Evolutionary conservation across 257 asterid genomes (phyloP), one percentile per base, ranked within the genome.

Genomic region (Nyctanthes arbortristis): DNA sequence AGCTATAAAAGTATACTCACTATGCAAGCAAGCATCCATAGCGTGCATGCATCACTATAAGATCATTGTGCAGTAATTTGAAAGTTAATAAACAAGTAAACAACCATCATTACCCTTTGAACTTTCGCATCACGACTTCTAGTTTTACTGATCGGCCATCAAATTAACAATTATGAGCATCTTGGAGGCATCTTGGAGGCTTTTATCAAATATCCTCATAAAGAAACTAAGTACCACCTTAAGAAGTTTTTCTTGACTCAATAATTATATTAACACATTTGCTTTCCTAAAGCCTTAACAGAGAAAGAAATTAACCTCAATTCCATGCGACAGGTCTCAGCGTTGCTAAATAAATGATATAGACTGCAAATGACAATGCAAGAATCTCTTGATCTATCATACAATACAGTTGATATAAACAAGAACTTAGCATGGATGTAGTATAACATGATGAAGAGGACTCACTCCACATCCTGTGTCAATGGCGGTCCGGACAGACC

Each of bases 321-420:
- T 14, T 45, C 55, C 24, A 0, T 0, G 24, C 10, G 25, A 45
- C 7, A 45, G 55, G 55, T 45, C 55, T 6, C 55, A 45, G n/a
- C 10, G 55, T 5, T 45, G 55, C 24, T 45, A 16, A n/a, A 45
- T n/a, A 45, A 45, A 45, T 45, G 55, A 5, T 7, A n/a, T 45
- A 4, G 24, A 45, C 24, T 45, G 55, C 22, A 16, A 45, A 45
- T 45, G 24, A 57, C 36, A 29, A 57, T 35, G 10, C 1, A 57
- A 57, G 63, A 57, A 45, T 45, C 16, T n/a, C n/a, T 45, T 45
- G 55, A 45, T n/a, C 55, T 45, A 45, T 45, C 55, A n/a, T 22
- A 5, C n/a, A n/a, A n/a, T 14, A 43, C 54, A 43, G n/a, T 43
- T n/a, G 25, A 45, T 45, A 45, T 3, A 10, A 13, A 39, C 43